Evolutionary conservation across 495 filamentous ascomycete species (phyloP).

Genomic region (Hypoxylon crocopeplum): DNA sequence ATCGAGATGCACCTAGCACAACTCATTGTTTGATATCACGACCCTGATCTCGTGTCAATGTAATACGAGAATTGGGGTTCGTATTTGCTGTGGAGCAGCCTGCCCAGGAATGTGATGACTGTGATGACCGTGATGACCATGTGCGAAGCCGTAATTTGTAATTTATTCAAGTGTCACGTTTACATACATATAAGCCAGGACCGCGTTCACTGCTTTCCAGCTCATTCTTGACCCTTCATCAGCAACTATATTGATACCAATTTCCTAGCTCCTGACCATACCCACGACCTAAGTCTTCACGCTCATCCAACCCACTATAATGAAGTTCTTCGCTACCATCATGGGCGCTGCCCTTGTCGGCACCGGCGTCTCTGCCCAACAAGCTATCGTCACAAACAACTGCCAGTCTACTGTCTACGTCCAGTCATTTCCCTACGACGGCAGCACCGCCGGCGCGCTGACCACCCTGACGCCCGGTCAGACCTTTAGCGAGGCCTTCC

Average conservation of each 20-base stretch:
- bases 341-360: conserved; percentile 16
- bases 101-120: background rate
- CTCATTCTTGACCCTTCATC: background rate
- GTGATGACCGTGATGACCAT: conserved; percentile 8
- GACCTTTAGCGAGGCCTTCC: conserved; percentile 30
- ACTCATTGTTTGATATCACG: too few species aligned
- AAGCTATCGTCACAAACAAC: conserved; percentile 29
- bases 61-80: conserved; percentile 30
- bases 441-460: conserved; percentile 20
- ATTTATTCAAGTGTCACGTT: background rate
- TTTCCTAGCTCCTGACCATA: background rate
- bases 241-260: background rate
- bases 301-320: background rate
- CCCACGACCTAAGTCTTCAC: background rate
- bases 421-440: conserved; percentile 37
- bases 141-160: background rate
- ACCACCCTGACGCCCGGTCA: conserved; percentile 18
- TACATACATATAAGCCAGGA: conserved; percentile 4
- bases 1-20: too few species aligned
- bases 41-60: conserved; percentile 39
- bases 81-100: conserved; percentile 17
- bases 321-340: conserved; percentile 16
- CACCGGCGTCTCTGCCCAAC: conserved; percentile 27
- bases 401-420: conserved; percentile 28
- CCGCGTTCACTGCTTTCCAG: background rate